Conservation (phyloP, 2,329 filamentous ascomycete genomes). For the Cladophialophora psammophila region DNA sequence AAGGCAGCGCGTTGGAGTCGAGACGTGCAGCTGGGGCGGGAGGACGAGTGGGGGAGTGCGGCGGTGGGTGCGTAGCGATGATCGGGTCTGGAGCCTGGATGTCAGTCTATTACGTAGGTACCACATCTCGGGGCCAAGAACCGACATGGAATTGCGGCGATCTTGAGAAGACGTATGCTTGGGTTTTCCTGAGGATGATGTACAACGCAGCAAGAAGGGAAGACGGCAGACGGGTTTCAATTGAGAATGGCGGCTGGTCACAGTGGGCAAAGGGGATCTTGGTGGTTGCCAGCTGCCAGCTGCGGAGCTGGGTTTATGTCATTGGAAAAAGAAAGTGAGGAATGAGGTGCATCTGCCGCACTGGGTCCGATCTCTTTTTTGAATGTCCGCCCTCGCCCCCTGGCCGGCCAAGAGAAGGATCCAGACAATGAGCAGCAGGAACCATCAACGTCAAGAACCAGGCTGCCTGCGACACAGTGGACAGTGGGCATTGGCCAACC, state of each 20-base stretch:
- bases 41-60: background rate
- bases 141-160: background rate
- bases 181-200: background rate
- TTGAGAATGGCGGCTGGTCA: background rate
- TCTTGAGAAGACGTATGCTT: background rate
- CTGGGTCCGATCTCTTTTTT: slow-evolving; percentile 5
- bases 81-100: slow-evolving; percentile 28
- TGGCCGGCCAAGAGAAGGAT: background rate
- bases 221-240: background rate
- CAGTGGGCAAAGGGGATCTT: background rate
- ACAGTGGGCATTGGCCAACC: background rate
- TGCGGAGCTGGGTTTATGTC: background rate
- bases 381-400: background rate
- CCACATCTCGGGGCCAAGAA: slow-evolving; percentile 17
- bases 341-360: background rate
- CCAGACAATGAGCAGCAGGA: background rate
- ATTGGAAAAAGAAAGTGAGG: slow-evolving; percentile 1
- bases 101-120: slow-evolving; percentile 22
- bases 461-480: background rate
- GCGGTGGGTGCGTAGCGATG: slow-evolving; percentile 6
- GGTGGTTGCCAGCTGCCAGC: background rate
- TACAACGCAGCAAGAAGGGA: background rate
- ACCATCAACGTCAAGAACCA: slow-evolving; percentile 6
- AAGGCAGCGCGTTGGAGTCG: slow-evolving; percentile 9
- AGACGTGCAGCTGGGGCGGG: background rate